Conservation (phyloP, 352 stramenopile species). For the Globisporangium sylvaticum region DNA sequence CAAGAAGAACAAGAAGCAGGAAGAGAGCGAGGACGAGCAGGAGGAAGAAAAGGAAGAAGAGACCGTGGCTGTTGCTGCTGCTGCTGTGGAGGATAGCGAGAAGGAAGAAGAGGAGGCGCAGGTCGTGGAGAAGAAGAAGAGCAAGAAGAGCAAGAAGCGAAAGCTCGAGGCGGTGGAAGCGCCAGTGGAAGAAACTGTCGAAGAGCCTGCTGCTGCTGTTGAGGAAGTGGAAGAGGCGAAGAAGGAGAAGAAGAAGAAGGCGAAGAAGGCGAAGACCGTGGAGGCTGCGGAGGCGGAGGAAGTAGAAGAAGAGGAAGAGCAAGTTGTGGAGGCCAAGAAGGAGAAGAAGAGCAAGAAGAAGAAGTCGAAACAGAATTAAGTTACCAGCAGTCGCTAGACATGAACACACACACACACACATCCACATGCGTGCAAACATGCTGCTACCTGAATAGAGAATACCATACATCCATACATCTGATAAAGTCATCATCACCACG, state of each 20-base stretch:
- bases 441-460: not conserved
- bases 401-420: not conserved
- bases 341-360: slow-evolving; percentile 35
- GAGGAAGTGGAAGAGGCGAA: slow-evolving; percentile 16
- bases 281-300: slow-evolving; percentile 11
- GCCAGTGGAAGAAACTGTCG: slow-evolving; percentile 8
- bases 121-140: slow-evolving; percentile 13
- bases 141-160: slow-evolving; percentile 23
- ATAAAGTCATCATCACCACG: not conserved
- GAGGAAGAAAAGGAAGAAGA: slow-evolving; percentile 19
- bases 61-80: not conserved
- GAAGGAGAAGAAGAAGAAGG: slow-evolving; percentile 25
- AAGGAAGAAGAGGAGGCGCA: slow-evolving; percentile 28
- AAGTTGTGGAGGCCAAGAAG: slow-evolving; percentile 9
- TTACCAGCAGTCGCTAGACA: not conserved
- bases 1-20: slow-evolving; percentile 39
- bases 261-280: slow-evolving; percentile 24
- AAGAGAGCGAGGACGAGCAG: slow-evolving; percentile 6
- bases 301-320: slow-evolving; percentile 9
- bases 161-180: slow-evolving; percentile 14
- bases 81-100: slow-evolving; percentile 20
- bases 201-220: slow-evolving; percentile 13
- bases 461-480: not conserved
- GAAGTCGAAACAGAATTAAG: slow-evolving; percentile 27
- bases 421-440: not conserved